Conservation (phyloP, 2,329 filamentous ascomycete species). For the Pseudonectria foliicola region DNA sequence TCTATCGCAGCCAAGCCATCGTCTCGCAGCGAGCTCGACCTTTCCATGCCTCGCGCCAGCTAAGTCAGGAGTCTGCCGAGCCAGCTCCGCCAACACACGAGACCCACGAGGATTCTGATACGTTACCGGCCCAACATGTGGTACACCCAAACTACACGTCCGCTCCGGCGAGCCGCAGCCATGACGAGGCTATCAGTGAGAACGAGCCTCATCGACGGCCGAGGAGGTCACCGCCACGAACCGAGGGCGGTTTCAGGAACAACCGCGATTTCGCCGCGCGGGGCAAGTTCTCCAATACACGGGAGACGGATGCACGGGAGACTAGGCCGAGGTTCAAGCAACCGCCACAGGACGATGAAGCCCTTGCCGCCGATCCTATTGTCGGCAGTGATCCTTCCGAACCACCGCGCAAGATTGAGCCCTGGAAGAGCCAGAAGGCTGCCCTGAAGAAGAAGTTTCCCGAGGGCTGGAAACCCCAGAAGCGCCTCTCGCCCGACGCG, state of each 20-base stretch:
- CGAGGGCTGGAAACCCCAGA: conserved; percentile 73
- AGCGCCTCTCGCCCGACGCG: conserved; percentile 85
- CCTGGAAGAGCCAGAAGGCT: conserved; percentile 71
- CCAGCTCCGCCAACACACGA: neutral
- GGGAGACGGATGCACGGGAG: too few relatives aligned
- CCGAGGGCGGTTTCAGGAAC: too few relatives aligned
- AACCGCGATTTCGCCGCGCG: too few relatives aligned
- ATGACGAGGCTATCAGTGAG: too few relatives aligned
- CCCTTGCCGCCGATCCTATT: conserved; percentile 1
- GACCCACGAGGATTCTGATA: too few relatives aligned
- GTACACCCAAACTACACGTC: too few relatives aligned
- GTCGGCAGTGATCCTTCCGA: conserved; percentile 11
- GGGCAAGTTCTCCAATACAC: too few relatives aligned
- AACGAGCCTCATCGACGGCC: too few relatives aligned
- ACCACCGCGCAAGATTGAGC: conserved; percentile 29
- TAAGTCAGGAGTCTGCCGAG: conserved; percentile 12
- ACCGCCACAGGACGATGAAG: neutral
- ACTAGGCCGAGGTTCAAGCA: neutral
- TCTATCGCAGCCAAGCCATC: conserved; percentile 9
- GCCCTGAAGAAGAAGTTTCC: conserved; percentile 73
- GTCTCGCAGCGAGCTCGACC: conserved; percentile 16
- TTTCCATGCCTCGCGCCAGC: conserved; percentile 14
- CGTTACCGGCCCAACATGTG: too few relatives aligned
- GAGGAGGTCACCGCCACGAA: too few relatives aligned
- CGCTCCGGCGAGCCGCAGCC: too few relatives aligned